Conservation (phyloP, 192 early-diverging fungal genomes). For the Coemansia sp. region DNA sequence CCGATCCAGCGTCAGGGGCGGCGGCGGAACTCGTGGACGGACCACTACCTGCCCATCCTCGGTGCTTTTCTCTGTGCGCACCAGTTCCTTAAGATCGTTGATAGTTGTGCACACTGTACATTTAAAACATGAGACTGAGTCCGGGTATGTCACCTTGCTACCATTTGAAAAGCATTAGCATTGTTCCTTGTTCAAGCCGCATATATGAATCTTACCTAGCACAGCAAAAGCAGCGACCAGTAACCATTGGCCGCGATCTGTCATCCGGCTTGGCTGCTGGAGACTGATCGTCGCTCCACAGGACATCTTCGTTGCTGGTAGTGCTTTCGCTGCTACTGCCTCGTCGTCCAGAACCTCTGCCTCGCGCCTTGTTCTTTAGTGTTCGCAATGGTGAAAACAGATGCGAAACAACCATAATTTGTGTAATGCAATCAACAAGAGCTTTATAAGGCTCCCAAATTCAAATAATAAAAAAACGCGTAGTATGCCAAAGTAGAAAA, state of each 20-base stretch:
- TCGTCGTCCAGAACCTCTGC: constrained; percentile 3
- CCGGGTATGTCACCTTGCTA: constrained; percentile 32
- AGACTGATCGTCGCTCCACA: constrained; percentile 7
- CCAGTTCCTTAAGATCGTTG: constrained; percentile 59
- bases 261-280: constrained; percentile 2
- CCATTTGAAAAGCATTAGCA: not conserved
- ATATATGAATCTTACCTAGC: constrained; percentile 13
- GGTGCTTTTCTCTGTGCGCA: constrained; percentile 18
- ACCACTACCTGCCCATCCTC: constrained; percentile 15
- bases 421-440: constrained; percentile 1
- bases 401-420: constrained; percentile 46
- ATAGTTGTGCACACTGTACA: constrained; percentile 91
- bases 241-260: constrained; percentile 8
- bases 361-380: constrained; percentile 40
- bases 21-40: constrained; percentile 22
- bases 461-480: no score
- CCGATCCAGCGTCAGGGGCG: constrained; percentile 47
- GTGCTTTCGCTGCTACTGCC: constrained; percentile 1
- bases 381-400: constrained; percentile 47
- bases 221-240: constrained; percentile 41
- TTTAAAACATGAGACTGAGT: constrained; percentile 62
- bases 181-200: not conserved
- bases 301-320: not conserved
- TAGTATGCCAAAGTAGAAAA: no score
- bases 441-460: no score